A percentile compares a stretch with the other conserved stretches of the same genome.
These are phyloP conservation scores for Camillea tinctor DNA, from an alignment of 2,329 filamentous ascomycete genomes.

Conservation along the genomic window DNA sequence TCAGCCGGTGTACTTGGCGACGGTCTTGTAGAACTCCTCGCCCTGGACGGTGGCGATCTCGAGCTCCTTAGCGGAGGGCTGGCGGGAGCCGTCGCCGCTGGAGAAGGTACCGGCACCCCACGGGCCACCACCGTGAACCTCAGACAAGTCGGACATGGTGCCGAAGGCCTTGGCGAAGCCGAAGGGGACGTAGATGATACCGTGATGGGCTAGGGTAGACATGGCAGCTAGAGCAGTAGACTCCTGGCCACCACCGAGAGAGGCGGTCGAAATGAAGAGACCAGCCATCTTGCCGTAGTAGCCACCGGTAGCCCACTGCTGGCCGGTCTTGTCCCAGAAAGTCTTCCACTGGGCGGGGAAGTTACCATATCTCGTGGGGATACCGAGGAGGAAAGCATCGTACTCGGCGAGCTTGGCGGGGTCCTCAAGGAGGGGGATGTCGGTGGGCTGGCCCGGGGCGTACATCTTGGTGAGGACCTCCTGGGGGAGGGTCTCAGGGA, in stretches of 20 bases:
- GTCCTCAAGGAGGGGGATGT: conserved; percentile 62
- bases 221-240: conserved; percentile 76
- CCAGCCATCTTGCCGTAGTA: conserved; percentile 89
- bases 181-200: conserved; percentile 93
- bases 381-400: conserved; percentile 88
- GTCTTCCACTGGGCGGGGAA: conserved; percentile 95
- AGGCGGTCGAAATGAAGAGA: conserved; percentile 85
- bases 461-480: conserved; percentile 90
- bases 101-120: conserved; percentile 96
- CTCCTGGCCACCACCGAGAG: conserved; percentile 88
- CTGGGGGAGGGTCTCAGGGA: conserved; percentile 80
- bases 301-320: conserved; percentile 75
- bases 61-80: conserved; percentile 74
- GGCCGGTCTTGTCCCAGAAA: conserved; percentile 88
- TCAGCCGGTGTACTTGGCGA: conserved; percentile 74
- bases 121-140: conserved; percentile 81
- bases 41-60: conserved; percentile 80
- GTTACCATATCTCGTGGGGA: conserved; percentile 95
- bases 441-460: conserved; percentile 71
- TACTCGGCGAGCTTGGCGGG: conserved; percentile 65
- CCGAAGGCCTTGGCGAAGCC: conserved; percentile 82
- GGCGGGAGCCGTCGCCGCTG: conserved; percentile 74
- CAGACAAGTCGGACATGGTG: conserved; percentile 66
- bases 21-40: conserved; percentile 75
- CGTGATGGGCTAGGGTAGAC: conserved; percentile 88